Percentiles rank a stretch among this genome's conserved stretches.
Conservation (phyloP, 2,329 filamentous ascomycete species). For the Ophiostoma sp. region DNA sequence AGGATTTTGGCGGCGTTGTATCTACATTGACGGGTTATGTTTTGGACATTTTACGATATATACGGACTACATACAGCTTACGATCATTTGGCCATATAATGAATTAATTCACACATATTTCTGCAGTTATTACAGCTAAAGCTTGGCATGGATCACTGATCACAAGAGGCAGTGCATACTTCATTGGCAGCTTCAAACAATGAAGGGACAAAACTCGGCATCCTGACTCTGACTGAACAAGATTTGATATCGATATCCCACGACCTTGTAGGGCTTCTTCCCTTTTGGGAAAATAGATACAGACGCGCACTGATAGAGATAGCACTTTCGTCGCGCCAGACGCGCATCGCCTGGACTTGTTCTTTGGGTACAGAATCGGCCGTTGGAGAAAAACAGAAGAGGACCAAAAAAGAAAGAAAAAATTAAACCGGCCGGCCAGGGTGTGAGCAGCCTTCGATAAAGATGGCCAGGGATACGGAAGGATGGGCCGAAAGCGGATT, state of each 20-base stretch:
- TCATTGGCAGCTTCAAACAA: background rate
- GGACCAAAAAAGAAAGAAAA: too few relatives aligned
- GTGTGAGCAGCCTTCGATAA: background rate
- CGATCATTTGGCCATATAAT: background rate
- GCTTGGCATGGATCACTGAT: background rate
- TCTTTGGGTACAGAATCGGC: slow-evolving; percentile 4
- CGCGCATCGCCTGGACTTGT: slow-evolving; percentile 2
- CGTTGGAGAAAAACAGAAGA: background rate
- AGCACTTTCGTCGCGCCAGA: background rate
- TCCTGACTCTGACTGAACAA: background rate
- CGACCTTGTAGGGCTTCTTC: background rate
- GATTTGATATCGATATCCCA: background rate
- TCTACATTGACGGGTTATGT: background rate
- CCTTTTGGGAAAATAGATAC: background rate
- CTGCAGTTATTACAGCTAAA: background rate
- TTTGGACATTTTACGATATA: background rate
- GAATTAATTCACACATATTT: background rate
- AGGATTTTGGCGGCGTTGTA: background rate
- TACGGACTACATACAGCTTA: background rate
- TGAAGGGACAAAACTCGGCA: background rate
- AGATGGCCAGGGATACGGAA: background rate
- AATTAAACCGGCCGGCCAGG: background rate
- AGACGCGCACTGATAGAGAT: background rate
- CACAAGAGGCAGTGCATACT: background rate
- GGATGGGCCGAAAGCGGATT: background rate